phyloP scores from a whole-genome alignment of 371 early-diverging fungal genomes.

The Entomophthora muscae region DNA sequence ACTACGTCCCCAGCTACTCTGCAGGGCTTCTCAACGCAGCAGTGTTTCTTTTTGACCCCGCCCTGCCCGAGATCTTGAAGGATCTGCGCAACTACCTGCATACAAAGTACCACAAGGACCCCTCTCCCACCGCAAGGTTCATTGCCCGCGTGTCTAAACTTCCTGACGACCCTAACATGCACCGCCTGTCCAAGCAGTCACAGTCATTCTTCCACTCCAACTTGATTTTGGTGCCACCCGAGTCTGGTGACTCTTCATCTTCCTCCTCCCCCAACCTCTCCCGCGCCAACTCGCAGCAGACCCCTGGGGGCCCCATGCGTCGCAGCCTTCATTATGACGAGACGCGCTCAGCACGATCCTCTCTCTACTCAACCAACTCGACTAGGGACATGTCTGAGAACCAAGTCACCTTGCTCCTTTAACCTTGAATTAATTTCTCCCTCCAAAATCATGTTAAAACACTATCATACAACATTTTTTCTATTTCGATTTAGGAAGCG shows the following conservation, averaged over 20 bases:
- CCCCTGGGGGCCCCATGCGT: background rate
- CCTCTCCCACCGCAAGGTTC: background rate
- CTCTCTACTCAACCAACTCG: background rate
- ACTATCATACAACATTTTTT: too few species aligned
- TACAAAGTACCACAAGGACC: background rate
- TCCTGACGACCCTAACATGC: background rate
- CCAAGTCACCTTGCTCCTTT: background rate
- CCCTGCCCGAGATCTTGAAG: conserved; percentile 3
- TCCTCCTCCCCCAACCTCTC: background rate
- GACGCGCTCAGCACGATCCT: background rate
- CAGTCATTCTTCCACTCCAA: conserved; percentile 2
- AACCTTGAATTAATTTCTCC: background rate
- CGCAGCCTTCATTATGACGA: background rate
- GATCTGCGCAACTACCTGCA: background rate
- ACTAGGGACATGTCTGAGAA: background rate
- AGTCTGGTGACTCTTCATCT: background rate
- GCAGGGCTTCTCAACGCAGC: conserved; percentile 6
- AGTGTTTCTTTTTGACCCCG: conserved; percentile 9
- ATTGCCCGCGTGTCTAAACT: background rate
- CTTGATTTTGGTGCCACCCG: background rate
- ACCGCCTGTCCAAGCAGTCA: background rate
- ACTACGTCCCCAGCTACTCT: conserved; percentile 8
- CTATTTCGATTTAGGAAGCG: too few species aligned
- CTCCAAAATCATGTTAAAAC: too few species aligned
- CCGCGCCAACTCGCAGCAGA: background rate